Evolutionary conservation across 1,139 yeast genomes (phyloP), one percentile per base, ranked within the genome.

Genomic region (Saccharomyces hybrid): DNA sequence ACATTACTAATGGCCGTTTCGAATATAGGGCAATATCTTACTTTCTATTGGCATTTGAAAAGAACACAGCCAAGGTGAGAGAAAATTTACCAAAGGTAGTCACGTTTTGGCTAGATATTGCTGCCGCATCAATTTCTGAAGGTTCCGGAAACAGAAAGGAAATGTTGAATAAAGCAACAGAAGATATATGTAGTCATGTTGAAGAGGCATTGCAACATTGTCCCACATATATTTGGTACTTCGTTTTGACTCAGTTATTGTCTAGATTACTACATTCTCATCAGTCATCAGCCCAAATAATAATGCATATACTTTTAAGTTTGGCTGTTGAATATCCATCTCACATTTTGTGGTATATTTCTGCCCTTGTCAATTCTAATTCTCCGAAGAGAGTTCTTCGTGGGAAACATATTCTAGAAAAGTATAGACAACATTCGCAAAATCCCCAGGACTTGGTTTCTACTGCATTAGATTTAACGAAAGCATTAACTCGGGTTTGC

Each of bases 21-120:
- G 93, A 88, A 62, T 78, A 75, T 28, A 79, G 79, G 41, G 83
- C 90, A 28, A 82, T 90, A 6, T 71, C 80, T 6, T 78, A 80
- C 54, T 89, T 88, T 62, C 72, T 86, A 44, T 76, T 80, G 32
- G 85, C 97, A 0, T 78, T 91, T 51, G 81, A 81, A 14, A 78
- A 79, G 54, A 95, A 96, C 0, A 78, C 84, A 6, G 79, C 81
- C 50, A 86, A 82, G 65, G 78, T 88, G 3, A 84, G 84, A 64
- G 98, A 95, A 70, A 88, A 95, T 0, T 73, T 95, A 25, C 99
- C 99, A 0, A 90, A 90, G 65, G 80, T 90, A 26, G 78, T 93
- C 5, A 91, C 97, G 0, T 78, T 90, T 20, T 95, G 99, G 99
- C 75, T 95, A 20, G 97, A 93, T 64, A 88, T 85, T 68, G 87